Percentiles rank a stretch among this genome's conserved stretches.
phyloP scores from a whole-genome alignment of 768 basidiomycete genomes.

The Trametes villosa region DNA sequence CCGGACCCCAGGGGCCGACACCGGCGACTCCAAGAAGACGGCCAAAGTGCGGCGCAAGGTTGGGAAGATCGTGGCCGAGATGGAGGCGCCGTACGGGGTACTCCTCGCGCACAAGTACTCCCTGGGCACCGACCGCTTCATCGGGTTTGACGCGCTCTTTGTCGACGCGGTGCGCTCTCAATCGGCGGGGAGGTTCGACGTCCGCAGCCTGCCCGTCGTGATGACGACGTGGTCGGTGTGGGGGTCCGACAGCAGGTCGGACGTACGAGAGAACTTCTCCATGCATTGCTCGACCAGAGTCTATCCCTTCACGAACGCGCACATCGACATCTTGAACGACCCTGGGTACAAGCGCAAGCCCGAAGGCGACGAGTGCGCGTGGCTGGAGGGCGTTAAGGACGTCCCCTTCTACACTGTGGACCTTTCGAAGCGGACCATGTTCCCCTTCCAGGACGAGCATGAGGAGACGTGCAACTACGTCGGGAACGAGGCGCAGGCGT shows the following conservation, averaged over 20 bases:
- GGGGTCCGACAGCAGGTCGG: background rate
- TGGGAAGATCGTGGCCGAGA: slow-evolving; percentile 12
- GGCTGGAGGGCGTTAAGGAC: slow-evolving; percentile 14
- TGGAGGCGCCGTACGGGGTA: slow-evolving; percentile 32
- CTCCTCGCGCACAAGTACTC: slow-evolving; percentile 35
- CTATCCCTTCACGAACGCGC: slow-evolving; percentile 29
- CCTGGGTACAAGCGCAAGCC: background rate
- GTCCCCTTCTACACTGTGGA: slow-evolving; percentile 19
- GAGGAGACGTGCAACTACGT: slow-evolving; percentile 23
- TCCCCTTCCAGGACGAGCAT: slow-evolving; percentile 1
- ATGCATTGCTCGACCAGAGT: slow-evolving; percentile 3
- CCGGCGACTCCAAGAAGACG: background rate
- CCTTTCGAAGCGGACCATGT: background rate
- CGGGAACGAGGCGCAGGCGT: slow-evolving; percentile 33
- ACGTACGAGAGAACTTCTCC: background rate
- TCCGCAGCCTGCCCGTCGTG: slow-evolving; percentile 30
- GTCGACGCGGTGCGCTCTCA: background rate
- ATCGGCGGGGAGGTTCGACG: slow-evolving; percentile 8
- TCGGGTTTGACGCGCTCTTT: slow-evolving; percentile 31
- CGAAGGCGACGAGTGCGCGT: background rate
- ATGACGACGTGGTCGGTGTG: slow-evolving; percentile 3
- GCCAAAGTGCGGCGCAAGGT: background rate
- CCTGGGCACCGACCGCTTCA: slow-evolving; percentile 29
- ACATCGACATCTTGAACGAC: slow-evolving; percentile 16
- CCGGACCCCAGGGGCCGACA: slow-evolving; percentile 6